A percentile compares a stretch with the other conserved stretches of the same genome.
Conservation (phyloP, 176 grass and related monocot genomes). For the Neostapfia colusana region DNA sequence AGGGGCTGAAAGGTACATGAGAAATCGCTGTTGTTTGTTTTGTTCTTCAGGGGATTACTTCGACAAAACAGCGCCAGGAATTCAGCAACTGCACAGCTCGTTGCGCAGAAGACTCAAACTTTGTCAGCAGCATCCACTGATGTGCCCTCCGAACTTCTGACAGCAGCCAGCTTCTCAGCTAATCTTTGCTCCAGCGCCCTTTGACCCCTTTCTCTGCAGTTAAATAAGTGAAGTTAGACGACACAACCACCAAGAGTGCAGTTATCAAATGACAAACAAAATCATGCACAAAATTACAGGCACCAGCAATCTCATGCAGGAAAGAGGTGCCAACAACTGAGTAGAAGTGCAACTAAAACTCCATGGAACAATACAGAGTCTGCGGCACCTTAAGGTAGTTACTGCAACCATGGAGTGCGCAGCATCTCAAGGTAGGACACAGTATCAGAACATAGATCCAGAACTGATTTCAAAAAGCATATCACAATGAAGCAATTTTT, state of each 20-base stretch:
- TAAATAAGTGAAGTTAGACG: conserved; percentile 11
- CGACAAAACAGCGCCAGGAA: conserved; percentile 10
- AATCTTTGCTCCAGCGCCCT: conserved; percentile 94
- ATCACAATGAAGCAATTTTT: neutral
- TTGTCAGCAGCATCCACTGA: conserved; percentile 53
- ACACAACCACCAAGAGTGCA: neutral
- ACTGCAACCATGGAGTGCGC: too few species aligned
- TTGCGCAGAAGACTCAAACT: conserved; percentile 55
- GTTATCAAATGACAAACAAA: neutral
- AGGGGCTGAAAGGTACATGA: neutral
- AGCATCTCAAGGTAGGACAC: conserved; percentile 6
- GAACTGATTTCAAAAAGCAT: neutral
- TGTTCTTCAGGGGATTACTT: conserved; percentile 27
- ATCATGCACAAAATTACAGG: neutral
- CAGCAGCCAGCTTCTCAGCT: conserved; percentile 69
- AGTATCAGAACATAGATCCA: conserved; percentile 11
- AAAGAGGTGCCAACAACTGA: neutral
- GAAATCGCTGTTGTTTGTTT: neutral
- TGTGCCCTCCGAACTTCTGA: conserved; percentile 46
- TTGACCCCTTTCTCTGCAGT: conserved; percentile 84
- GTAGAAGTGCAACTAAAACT: neutral
- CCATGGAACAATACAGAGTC: neutral
- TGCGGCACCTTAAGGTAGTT: neutral
- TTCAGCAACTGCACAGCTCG: conserved; percentile 25
- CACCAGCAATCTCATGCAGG: neutral